Base-by-base conservation (phyloP, 2,329 filamentous ascomycete species). In the Rutstroemia sydowiana region DNA sequence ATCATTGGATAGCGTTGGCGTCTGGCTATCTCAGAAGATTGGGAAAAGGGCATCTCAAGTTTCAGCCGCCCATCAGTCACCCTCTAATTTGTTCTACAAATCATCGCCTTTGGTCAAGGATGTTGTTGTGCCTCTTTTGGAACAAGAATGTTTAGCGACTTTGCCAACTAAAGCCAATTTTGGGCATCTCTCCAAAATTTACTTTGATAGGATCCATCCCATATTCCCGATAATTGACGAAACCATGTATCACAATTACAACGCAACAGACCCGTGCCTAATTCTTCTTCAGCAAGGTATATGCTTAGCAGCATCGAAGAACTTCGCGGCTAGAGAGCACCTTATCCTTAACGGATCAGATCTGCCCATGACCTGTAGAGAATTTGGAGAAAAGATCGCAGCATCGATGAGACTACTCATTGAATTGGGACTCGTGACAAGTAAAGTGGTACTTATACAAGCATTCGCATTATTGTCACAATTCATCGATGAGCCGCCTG, bases 401-500 rank as follows among this genome's bases (percentile, higher is more conserved):
- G 54, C 51, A 28, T 52, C 59, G 11, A 63, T 63, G 59, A 57
- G 59, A 14, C 36, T 63, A 16, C 50, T 46, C 1, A 64, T 81
- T 2, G 77, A 80, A 48, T 74, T 77, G 5, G 76, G 75, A 13
- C 63, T 81, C 39, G 73, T 82, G 7, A 68, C 71, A 0, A 74
- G 81, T 55, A 70, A 76, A n/a, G 69, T 81, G 5, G 68, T 79
- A 26, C 71, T 79, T 43, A 77, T 79, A 32, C 76, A 78, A 26
- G 70, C 76, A 13, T 68, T 80, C 6, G 70, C 73, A 23, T 71
- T 82, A 44, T 63, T 82, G 16, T 79, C 78, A 0, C 68, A 82
- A n/a, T 82, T 79, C 58, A 75, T 74, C n/a, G 78, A 83, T 4
- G 71, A 70, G 41, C 69, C 75, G 1, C 74, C 77, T 31, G 78